phyloP scores from a whole-genome alignment of 805 yeast species.

The Priceomyces medius region DNA sequence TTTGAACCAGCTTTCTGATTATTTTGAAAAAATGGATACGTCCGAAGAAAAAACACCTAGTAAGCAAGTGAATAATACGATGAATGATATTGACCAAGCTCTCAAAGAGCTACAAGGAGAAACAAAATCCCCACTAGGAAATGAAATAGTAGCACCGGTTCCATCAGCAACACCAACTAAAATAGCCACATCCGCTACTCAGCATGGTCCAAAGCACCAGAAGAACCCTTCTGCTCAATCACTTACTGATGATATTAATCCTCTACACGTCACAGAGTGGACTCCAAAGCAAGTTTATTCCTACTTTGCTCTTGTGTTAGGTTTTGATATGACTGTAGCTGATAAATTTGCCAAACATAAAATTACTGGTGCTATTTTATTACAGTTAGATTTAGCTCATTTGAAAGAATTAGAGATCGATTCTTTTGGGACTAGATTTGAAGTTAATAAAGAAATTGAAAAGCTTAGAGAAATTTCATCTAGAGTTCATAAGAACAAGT shows the following conservation, averaged over 20 bases:
- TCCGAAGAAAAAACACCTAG: slow-evolving; percentile 21
- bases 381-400: slow-evolving; percentile 81
- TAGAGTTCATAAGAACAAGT: slow-evolving; percentile 26
- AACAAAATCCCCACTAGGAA: slow-evolving; percentile 3
- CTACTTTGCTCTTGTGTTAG: slow-evolving; percentile 64
- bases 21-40: slow-evolving; percentile 8
- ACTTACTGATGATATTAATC: slow-evolving; percentile 38
- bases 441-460: slow-evolving; percentile 85
- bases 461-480: slow-evolving; percentile 41
- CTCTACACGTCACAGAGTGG: slow-evolving; percentile 62
- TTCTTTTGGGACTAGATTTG: slow-evolving; percentile 94
- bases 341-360: slow-evolving; percentile 83
- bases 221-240: slow-evolving; percentile 13
- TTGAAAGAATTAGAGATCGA: slow-evolving; percentile 88
- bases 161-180: background rate
- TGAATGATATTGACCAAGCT: slow-evolving; percentile 73
- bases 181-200: background rate
- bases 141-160: background rate
- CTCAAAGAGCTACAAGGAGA: slow-evolving; percentile 55
- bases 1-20: slow-evolving; percentile 9
- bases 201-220: slow-evolving; percentile 6
- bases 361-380: slow-evolving; percentile 80
- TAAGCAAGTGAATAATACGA: slow-evolving; percentile 50
- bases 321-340: slow-evolving; percentile 73
- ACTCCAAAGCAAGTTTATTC: slow-evolving; percentile 80